These are phyloP conservation scores for Clitoria ternatea DNA, from an alignment of 306 rosid genomes.

Conservation along the genomic window DNA sequence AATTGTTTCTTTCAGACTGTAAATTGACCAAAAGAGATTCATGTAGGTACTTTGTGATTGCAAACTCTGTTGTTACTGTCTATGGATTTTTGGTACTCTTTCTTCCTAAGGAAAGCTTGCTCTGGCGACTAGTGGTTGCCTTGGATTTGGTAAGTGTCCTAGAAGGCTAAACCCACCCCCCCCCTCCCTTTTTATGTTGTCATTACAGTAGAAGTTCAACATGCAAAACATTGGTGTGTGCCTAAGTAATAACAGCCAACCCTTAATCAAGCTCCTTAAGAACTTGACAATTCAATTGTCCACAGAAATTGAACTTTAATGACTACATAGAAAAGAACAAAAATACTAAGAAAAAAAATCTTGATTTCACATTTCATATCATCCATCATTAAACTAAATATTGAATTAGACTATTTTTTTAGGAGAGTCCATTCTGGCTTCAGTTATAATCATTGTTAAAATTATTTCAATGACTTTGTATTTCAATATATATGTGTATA, in stretches of 20 bases:
- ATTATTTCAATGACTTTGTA: background rate
- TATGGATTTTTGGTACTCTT: conserved; percentile 72
- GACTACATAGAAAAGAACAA: background rate
- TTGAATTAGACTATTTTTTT: background rate
- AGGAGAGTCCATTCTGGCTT: background rate
- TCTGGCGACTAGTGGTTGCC: conserved; percentile 69
- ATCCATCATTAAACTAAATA: background rate
- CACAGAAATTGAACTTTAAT: background rate
- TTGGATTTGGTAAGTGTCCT: conserved; percentile 58
- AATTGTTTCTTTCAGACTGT: background rate
- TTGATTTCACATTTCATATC: background rate
- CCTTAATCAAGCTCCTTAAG: background rate
- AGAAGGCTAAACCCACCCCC: no score
- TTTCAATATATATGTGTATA: background rate
- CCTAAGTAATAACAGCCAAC: background rate
- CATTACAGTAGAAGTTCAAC: background rate
- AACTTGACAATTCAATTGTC: background rate
- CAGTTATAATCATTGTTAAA: no score
- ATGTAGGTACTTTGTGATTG: conserved; percentile 69
- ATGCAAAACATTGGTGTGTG: background rate
- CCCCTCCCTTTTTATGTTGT: background rate
- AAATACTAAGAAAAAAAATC: background rate
- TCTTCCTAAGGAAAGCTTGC: conserved; percentile 64
- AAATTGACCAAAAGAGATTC: background rate
- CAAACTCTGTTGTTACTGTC: conserved; percentile 53